phyloP scores from a whole-genome alignment of 2,329 filamentous ascomycete species.

The Colletotrichum kahawae region DNA sequence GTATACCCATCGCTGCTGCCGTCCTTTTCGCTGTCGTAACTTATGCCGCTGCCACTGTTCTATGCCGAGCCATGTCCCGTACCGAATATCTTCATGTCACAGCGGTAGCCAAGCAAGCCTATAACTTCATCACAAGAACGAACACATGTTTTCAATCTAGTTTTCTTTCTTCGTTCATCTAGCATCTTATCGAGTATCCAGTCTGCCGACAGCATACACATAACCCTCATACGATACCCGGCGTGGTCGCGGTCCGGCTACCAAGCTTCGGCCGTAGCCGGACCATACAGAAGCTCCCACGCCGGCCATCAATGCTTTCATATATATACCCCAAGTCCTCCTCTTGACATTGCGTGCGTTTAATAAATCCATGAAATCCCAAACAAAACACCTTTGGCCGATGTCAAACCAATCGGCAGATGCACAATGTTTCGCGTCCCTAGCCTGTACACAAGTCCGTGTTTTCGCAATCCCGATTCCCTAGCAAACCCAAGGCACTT shows the following conservation, averaged over 20 bases:
- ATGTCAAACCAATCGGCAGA: slow-evolving; percentile 6
- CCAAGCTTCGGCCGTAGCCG: slow-evolving; percentile 6
- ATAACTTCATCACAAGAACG: too few relatives aligned
- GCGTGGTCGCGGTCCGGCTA: background rate
- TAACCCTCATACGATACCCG: background rate
- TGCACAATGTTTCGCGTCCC: background rate
- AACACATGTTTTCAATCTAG: background rate
- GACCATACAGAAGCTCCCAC: background rate
- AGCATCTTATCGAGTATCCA: background rate
- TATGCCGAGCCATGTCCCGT: fast-evolving
- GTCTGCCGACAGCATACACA: slow-evolving; percentile 1
- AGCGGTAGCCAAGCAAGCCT: too few relatives aligned
- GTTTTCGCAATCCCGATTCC: background rate
- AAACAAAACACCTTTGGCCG: slow-evolving; percentile 2
- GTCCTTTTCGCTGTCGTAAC: background rate
- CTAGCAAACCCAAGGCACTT: background rate
- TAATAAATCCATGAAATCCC: background rate
- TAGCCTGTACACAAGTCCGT: background rate
- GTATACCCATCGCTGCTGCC: fast-evolving
- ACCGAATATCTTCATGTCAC: background rate
- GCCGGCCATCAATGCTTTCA: background rate
- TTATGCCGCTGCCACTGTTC: background rate
- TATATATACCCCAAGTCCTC: background rate
- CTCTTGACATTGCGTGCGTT: slow-evolving; percentile 6
- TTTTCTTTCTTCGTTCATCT: background rate